Percentiles rank a stretch among this genome's conserved stretches.
These are phyloP conservation scores for Crotalaria pallida DNA, from an alignment of 306 rosid genomes.

Conservation along the genomic window DNA sequence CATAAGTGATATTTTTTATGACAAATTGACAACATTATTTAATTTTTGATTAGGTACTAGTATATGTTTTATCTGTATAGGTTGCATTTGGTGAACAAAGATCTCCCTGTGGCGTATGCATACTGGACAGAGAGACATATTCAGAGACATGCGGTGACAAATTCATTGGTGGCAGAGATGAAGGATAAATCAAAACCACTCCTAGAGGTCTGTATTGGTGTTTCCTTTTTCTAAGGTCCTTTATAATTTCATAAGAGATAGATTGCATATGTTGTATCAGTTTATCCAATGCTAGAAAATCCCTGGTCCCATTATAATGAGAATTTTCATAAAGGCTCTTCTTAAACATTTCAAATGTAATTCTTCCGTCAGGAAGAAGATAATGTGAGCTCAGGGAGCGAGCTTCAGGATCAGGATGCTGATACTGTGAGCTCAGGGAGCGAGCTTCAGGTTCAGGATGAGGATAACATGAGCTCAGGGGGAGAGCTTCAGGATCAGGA, in stretches of 20 bases:
- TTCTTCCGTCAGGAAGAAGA: constrained; percentile 44
- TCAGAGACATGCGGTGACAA: constrained; percentile 39
- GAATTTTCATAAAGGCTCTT: not conserved
- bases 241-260: constrained; percentile 4
- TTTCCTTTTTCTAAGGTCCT: constrained; percentile 8
- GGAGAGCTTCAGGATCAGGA: constrained; percentile 32
- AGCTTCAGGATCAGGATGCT: constrained; percentile 34
- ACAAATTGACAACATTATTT: not conserved
- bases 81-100: constrained; percentile 66
- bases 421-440: constrained; percentile 25
- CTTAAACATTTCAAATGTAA: constrained; percentile 28
- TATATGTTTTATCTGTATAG: constrained; percentile 39
- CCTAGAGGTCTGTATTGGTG: constrained; percentile 47
- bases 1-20: not conserved
- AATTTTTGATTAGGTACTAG: constrained; percentile 5
- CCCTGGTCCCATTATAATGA: not conserved
- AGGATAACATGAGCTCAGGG: constrained; percentile 33
- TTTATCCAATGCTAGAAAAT: constrained; percentile 16
- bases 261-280: constrained; percentile 8
- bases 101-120: constrained; percentile 63
- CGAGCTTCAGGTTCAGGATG: constrained; percentile 32
- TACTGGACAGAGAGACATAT: constrained; percentile 51
- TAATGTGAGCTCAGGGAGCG: constrained; percentile 27
- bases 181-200: constrained; percentile 34
- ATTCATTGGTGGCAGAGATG: constrained; percentile 56